Evolutionary conservation across 106 monocot species (phyloP), one percentile per base, ranked within the genome.

Genomic region (Allium fistulosum): DNA sequence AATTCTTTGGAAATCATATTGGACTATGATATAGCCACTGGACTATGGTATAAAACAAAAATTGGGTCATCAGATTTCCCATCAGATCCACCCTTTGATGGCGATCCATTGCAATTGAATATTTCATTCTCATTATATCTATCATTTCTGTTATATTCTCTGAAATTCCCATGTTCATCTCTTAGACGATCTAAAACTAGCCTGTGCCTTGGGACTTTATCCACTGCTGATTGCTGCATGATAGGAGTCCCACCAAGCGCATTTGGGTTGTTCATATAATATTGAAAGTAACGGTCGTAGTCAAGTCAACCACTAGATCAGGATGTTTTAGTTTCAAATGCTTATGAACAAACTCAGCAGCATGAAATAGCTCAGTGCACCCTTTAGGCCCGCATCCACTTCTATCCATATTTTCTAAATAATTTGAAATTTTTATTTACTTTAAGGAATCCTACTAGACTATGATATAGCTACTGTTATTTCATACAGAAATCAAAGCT

Each of bases 321-420:
- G 83, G 71, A 70, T 99, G 99, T 71, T 99, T 99, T 17, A 99
- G 93, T 73, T 74, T 90, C 28, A 99, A 79, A 87, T 99, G 99
- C 71, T 99, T 99, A 62, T 90, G 85, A 70, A 99, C 99, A 93
- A 93, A 99, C 69, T 99, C 99, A 69, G 93, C 82, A 62, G 93
- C 99, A 78, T 99, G 99, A 69, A 99, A 99, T 26, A 99, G 84
- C 69, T 99, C 93, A 22, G 99, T 99, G 76, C 99, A 99, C 16
- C 90, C 93, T 79, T 99, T 99, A 65, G 99, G 92, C 37, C 99
- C 99, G 76, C 99, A 99, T 12, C 99, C 99, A 99, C 59, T 99
- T 99, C 99, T 92, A 99, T 48, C 99, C 99, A 66, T 99, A 99
- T 70, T 99, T 99, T 64, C n/a, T n/a, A n/a, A n/a, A n/a, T n/a